These are phyloP conservation scores for Aureobasidium zeae DNA, from an alignment of 2,329 filamentous ascomycete genomes.

Conservation along the genomic window DNA sequence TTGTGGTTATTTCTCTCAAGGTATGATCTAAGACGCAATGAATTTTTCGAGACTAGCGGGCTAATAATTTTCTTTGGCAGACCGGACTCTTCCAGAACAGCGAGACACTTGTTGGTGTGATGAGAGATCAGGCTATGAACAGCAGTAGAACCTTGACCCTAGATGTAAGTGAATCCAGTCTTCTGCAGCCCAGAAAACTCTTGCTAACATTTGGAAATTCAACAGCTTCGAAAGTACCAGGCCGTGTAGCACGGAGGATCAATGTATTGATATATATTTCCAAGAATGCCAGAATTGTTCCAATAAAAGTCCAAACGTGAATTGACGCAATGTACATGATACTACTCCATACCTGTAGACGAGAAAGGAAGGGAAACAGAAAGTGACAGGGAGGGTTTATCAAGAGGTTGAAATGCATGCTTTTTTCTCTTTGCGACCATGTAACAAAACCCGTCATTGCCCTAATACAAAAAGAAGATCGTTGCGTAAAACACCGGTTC, in stretches of 20 bases:
- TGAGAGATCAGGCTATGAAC: conserved; percentile 88
- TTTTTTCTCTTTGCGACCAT: conserved; percentile 10
- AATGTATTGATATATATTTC: not conserved
- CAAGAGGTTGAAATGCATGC: conserved; percentile 8
- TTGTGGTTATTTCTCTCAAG: conserved; percentile 95
- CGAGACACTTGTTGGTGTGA: conserved; percentile 90
- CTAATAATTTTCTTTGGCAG: conserved; percentile 21
- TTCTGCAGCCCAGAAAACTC: no score
- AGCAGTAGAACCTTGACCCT: conserved; percentile 84
- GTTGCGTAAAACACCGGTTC: conserved; percentile 11
- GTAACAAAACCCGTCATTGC: conserved; percentile 7
- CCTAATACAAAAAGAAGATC: conserved; percentile 5
- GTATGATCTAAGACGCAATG: not conserved
- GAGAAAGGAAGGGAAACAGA: no score
- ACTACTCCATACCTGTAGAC: no score
- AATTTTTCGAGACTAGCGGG: not conserved
- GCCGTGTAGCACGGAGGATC: conserved; percentile 17
- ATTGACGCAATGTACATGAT: not conserved
- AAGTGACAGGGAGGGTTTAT: no score
- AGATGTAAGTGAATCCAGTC: conserved; percentile 90
- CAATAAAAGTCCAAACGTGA: not conserved
- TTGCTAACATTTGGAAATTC: no score
- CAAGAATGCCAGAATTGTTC: not conserved
- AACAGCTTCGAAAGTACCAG: conserved; percentile 29
- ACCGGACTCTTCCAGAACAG: conserved; percentile 92